These are phyloP conservation scores for Yarrowia sp. DNA, from an alignment of 805 yeast genomes.

Conservation along the genomic window DNA sequence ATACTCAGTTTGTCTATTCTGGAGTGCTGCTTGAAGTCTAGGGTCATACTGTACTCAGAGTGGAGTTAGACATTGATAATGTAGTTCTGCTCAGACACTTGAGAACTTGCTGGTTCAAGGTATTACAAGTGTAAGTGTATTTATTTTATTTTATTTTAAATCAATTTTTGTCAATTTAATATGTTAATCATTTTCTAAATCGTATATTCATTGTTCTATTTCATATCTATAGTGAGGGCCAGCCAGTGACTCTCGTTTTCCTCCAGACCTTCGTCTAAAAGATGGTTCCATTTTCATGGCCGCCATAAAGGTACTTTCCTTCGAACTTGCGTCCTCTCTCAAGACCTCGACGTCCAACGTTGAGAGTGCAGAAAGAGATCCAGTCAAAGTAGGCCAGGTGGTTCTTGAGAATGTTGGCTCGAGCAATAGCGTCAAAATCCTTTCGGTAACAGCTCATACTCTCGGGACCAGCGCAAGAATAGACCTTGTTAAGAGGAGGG, in stretches of 20 bases:
- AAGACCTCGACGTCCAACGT: not conserved
- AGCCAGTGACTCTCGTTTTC: not conserved
- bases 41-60: no score
- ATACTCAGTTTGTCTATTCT: no score
- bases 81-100: no score
- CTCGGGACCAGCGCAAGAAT: slow-evolving; percentile 6
- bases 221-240: not conserved
- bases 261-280: not conserved
- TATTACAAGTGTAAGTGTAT: no score
- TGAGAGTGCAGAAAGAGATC: not conserved
- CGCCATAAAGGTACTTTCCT: not conserved
- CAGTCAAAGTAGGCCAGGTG: slow-evolving; percentile 10
- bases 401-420: slow-evolving; percentile 4
- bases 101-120: no score
- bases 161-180: no score
- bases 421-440: not conserved
- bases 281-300: not conserved
- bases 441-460: slow-evolving; percentile 7
- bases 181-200: no score
- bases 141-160: no score
- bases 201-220: no score
- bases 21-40: no score
- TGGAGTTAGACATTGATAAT: no score
- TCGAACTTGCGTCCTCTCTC: not conserved
- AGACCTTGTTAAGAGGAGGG: not conserved